Evolutionary conservation across 495 filamentous ascomycete genomes (phyloP).

Genomic region (Poronia punctata): DNA sequence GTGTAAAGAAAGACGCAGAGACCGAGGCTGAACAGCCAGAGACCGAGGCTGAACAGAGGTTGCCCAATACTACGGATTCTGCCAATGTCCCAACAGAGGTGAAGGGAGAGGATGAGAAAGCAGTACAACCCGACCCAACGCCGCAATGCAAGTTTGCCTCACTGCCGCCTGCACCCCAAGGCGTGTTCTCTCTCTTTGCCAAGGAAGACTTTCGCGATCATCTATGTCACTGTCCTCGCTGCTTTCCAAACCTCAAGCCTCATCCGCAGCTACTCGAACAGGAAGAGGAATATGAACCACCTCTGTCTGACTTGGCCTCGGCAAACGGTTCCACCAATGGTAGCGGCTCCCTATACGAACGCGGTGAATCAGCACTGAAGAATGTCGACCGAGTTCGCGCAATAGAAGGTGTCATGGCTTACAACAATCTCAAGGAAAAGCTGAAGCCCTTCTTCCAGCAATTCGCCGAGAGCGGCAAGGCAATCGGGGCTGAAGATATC

Average conservation of each 20-base stretch:
- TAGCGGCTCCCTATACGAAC: constrained; percentile 71
- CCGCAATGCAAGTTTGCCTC: constrained; percentile 36
- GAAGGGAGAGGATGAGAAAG: constrained; percentile 20
- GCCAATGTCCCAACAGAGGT: constrained; percentile 8
- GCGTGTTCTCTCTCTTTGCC: constrained; percentile 73
- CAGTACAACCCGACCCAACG: constrained; percentile 11
- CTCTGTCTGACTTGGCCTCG: constrained; percentile 50
- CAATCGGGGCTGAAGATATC: constrained; percentile 88
- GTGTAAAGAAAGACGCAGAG: constrained; percentile 42
- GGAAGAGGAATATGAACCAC: constrained; percentile 88
- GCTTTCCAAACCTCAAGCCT: constrained; percentile 62
- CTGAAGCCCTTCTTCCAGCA: constrained; percentile 87
- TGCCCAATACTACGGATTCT: too few relatives aligned
- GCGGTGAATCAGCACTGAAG: constrained; percentile 81
- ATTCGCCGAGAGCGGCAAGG: constrained; percentile 82
- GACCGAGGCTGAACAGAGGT: too few relatives aligned
- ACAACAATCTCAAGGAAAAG: constrained; percentile 90
- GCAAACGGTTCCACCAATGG: constrained; percentile 43
- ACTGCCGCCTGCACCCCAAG: constrained; percentile 45
- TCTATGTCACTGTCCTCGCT: constrained; percentile 69
- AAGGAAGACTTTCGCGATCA: constrained; percentile 64
- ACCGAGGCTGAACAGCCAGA: constrained; percentile 8
- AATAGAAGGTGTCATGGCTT: constrained; percentile 96
- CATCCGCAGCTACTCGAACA: constrained; percentile 83
- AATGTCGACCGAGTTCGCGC: constrained; percentile 86